These are phyloP conservation scores for Xylariomycetidae sp. DNA, from an alignment of 2,329 filamentous ascomycete species.

Conservation along the genomic window DNA sequence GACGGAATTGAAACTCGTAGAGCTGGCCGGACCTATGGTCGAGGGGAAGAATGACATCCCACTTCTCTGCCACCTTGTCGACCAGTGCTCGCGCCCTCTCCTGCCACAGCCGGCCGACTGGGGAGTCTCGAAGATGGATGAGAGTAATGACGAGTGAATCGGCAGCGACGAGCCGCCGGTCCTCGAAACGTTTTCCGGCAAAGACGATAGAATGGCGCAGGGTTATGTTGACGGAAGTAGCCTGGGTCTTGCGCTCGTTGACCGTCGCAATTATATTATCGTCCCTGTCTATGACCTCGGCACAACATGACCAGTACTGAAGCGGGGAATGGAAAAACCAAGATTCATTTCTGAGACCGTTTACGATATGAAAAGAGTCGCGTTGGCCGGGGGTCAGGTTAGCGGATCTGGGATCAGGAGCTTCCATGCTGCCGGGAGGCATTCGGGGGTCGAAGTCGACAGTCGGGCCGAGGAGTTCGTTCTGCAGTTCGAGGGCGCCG, in stretches of 20 bases:
- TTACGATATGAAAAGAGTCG: constrained; percentile 54
- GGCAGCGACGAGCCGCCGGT: constrained; percentile 62
- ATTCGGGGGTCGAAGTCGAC: constrained; percentile 48
- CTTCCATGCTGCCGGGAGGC: constrained; percentile 21
- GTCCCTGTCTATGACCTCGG: constrained; percentile 54
- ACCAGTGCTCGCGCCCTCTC: constrained; percentile 51
- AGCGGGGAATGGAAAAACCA: constrained; percentile 83
- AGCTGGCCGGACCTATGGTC: constrained; percentile 56
- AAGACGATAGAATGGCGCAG: constrained; percentile 76
- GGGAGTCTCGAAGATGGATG: constrained; percentile 62
- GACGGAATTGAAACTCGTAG: constrained; percentile 75
- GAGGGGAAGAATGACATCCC: constrained; percentile 58
- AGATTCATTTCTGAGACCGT: constrained; percentile 56
- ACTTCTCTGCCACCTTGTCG: constrained; percentile 44
- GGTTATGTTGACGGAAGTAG: constrained; percentile 68
- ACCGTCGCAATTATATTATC: constrained; percentile 63
- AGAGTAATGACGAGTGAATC: constrained; percentile 77
- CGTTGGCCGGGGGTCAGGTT: constrained; percentile 42
- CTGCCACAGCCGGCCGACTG: constrained; percentile 62
- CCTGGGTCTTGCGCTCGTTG: constrained; percentile 57
- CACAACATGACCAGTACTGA: constrained; percentile 73
- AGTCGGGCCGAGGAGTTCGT: constrained; percentile 61
- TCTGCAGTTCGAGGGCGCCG: constrained; percentile 65
- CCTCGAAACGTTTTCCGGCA: constrained; percentile 72
- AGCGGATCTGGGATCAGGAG: constrained; percentile 24